phyloP scores from a whole-genome alignment of 495 filamentous ascomycete genomes.

The Hypoxylon lienhwacheense region DNA sequence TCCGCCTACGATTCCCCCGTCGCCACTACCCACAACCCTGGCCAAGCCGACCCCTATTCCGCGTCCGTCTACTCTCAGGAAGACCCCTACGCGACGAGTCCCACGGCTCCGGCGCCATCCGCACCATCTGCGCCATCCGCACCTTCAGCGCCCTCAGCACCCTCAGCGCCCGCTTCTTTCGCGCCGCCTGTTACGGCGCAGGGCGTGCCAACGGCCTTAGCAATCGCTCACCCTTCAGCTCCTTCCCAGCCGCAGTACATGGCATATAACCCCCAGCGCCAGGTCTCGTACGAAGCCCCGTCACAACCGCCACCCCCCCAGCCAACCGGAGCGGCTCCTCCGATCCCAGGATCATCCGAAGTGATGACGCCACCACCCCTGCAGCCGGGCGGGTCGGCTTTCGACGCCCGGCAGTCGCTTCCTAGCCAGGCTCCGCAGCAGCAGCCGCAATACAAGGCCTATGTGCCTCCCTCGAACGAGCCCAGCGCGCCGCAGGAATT shows the following conservation, averaged over 20 bases:
- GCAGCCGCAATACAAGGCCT: conserved; percentile 49
- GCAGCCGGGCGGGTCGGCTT: conserved; percentile 44
- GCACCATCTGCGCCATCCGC: conserved; percentile 26
- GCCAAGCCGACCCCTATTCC: conserved; percentile 55
- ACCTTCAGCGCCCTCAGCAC: conserved; percentile 34
- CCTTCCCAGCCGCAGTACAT: conserved; percentile 46
- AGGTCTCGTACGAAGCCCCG: conserved; percentile 39
- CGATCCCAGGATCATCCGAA: conserved; percentile 48
- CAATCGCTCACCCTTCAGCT: conserved; percentile 33
- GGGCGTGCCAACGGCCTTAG: conserved; percentile 33
- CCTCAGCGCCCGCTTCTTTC: conserved; percentile 17
- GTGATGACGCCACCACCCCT: conserved; percentile 47
- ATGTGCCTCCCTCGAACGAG: conserved; percentile 39
- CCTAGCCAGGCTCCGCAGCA: conserved; percentile 40
- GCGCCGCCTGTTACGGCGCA: conserved; percentile 37
- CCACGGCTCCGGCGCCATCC: conserved; percentile 32
- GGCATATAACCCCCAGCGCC: conserved; percentile 49
- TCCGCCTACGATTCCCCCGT: conserved; percentile 81
- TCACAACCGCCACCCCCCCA: conserved; percentile 49
- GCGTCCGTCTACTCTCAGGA: conserved; percentile 63
- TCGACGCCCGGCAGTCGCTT: conserved; percentile 46
- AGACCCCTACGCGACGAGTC: conserved; percentile 51
- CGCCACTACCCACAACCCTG: conserved; percentile 56
- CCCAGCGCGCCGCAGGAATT: conserved; percentile 46
- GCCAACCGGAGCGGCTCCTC: conserved; percentile 41